Evolutionary conservation across 169 alveolate species (phyloP).

Genomic region (Toxoplasma gondii): DNA sequence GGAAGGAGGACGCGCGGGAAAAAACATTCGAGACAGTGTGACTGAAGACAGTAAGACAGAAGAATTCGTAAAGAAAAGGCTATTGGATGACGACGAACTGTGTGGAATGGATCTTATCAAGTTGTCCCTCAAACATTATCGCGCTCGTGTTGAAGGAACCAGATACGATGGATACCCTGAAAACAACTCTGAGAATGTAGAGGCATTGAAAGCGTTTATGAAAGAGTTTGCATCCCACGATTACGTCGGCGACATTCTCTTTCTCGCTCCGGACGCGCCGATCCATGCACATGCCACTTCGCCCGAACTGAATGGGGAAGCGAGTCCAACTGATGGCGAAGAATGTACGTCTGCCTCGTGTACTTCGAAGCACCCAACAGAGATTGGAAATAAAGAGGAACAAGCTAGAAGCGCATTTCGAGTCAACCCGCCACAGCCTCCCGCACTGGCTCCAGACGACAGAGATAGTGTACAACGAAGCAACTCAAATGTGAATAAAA

Average conservation of each 20-base stretch:
- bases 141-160: not conserved
- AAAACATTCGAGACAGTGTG: not conserved
- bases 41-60: not conserved
- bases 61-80: not conserved
- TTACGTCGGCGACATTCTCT: slow-evolving; percentile 42
- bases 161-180: not conserved
- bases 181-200: not conserved
- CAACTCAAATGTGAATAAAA: too few relatives aligned
- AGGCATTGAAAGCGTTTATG: slow-evolving; percentile 29
- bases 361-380: not conserved
- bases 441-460: too few relatives aligned
- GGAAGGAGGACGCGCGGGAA: not conserved
- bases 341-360: not conserved
- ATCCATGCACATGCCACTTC: not conserved
- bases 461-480: too few relatives aligned
- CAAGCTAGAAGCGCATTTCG: not conserved
- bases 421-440: not conserved
- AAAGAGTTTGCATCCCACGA: not conserved
- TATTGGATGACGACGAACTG: slow-evolving; percentile 36
- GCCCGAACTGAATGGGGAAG: not conserved
- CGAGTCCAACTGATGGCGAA: not conserved
- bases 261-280: slow-evolving; percentile 54
- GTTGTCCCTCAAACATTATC: not conserved
- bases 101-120: slow-evolving; percentile 53
- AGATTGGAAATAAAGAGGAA: not conserved